Percentiles rank a stretch among this genome's conserved stretches.
Conservation (phyloP, 345 rosid species). For the Draba incana region DNA sequence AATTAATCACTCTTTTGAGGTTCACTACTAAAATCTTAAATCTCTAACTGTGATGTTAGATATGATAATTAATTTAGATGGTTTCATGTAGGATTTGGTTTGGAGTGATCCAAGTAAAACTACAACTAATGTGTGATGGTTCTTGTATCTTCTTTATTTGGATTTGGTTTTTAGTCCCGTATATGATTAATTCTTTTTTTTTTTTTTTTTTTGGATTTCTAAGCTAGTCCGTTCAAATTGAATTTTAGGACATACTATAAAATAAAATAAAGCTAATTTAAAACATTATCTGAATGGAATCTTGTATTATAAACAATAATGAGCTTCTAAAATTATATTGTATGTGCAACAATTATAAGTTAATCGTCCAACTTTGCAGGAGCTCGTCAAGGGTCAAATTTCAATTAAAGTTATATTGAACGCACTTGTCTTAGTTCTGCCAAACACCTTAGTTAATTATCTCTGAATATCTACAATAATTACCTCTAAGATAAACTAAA, state of each 20-base stretch:
- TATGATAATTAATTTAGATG: not conserved
- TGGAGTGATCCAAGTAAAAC: not conserved
- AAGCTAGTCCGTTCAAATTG: not conserved
- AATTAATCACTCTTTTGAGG: conserved; percentile 2
- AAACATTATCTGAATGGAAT: conserved; percentile 18
- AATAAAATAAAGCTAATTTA: conserved; percentile 1
- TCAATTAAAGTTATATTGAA: conserved; percentile 11
- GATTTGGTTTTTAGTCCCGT: not conserved
- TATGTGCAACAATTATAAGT: conserved; percentile 21
- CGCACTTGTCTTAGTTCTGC: conserved; percentile 22
- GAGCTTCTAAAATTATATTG: conserved; percentile 19
- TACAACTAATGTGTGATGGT: not conserved
- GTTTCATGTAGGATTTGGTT: not conserved
- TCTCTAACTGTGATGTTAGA: not conserved
- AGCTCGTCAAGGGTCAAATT: conserved; percentile 32
- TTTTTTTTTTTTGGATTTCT: not conserved
- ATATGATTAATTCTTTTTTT: not conserved
- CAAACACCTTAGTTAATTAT: conserved; percentile 32
- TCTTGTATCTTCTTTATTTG: no score
- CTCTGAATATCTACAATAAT: conserved; percentile 4
- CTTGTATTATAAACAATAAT: conserved; percentile 21
- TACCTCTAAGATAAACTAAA: conserved; percentile 27
- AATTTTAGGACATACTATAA: not conserved
- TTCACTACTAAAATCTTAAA: conserved; percentile 3
- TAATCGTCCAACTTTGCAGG: conserved; percentile 43